These are phyloP conservation scores for Fomitiporia mediterranea DNA, from an alignment of 1,284 basidiomycete genomes.

Conservation along the genomic window DNA sequence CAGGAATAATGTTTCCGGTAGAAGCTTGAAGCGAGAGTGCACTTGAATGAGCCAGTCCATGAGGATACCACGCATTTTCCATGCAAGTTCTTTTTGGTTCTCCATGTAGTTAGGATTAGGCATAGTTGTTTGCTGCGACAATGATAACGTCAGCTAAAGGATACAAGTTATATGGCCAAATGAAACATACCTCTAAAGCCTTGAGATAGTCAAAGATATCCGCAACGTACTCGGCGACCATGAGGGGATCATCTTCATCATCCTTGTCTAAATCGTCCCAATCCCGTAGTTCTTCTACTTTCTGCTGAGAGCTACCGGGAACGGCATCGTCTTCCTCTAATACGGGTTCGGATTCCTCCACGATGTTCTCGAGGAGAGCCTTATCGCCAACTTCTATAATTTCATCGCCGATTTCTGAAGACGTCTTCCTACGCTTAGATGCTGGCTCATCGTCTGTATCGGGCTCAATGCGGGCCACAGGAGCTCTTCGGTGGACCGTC, in stretches of 20 bases:
- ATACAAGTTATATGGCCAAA: conserved; percentile 6
- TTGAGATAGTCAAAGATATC: conserved; percentile 96
- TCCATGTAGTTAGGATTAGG: conserved; percentile 90
- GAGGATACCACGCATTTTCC: conserved; percentile 93
- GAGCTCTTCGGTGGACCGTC: conserved; percentile 26
- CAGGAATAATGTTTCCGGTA: conserved; percentile 95
- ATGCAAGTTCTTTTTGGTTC: conserved; percentile 84
- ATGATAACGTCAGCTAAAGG: neutral
- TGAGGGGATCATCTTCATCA: conserved; percentile 91
- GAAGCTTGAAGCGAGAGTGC: conserved; percentile 88
- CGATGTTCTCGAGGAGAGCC: conserved; percentile 29
- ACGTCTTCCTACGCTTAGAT: conserved; percentile 69
- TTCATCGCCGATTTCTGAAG: conserved; percentile 62
- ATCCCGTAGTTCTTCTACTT: conserved; percentile 45
- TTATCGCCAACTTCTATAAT: conserved; percentile 50
- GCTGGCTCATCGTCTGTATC: conserved; percentile 39
- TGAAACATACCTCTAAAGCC: conserved; percentile 51
- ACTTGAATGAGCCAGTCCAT: conserved; percentile 98
- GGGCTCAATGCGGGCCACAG: conserved; percentile 27
- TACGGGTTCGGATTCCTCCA: conserved; percentile 31
- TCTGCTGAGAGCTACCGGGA: conserved; percentile 30
- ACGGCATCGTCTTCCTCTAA: conserved; percentile 29
- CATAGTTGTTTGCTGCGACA: conserved; percentile 66
- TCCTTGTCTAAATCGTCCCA: conserved; percentile 93
- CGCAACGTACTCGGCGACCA: conserved; percentile 95